Evolutionary conservation across 352 stramenopile species (phyloP).

Genomic region (Globisporangium perplexum): DNA sequence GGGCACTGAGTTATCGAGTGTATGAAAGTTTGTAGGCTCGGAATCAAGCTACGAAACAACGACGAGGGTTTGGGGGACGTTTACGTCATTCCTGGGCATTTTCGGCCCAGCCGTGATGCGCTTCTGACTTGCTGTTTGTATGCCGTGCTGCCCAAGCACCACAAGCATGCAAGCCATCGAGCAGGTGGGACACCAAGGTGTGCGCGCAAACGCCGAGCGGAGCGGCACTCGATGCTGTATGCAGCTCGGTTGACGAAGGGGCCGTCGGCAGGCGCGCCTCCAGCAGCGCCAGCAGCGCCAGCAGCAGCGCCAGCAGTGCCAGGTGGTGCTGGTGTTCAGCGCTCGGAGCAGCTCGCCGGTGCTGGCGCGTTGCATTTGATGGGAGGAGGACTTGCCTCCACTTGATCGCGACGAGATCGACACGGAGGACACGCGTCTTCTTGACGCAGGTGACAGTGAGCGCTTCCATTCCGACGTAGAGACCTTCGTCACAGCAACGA

Average conservation of each 20-base stretch:
- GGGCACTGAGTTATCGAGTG: background rate
- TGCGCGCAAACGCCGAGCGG: background rate
- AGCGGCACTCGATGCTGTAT: background rate
- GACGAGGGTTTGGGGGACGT: background rate
- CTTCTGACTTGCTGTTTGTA: background rate
- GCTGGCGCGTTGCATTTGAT: background rate
- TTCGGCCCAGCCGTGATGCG: too few relatives aligned
- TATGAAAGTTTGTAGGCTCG: background rate
- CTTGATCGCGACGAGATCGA: background rate
- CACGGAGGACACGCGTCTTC: background rate
- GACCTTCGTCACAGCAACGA: too few relatives aligned
- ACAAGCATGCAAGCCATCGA: background rate
- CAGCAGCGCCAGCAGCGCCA: too few relatives aligned
- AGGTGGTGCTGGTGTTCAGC: too few relatives aligned
- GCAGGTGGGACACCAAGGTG: background rate
- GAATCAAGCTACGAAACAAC: background rate
- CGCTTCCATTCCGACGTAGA: background rate
- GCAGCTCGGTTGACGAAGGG: background rate
- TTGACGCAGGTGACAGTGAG: too few relatives aligned
- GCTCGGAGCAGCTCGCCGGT: too few relatives aligned
- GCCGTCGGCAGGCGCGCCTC: too few relatives aligned
- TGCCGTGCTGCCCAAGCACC: background rate
- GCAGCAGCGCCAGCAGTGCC: too few relatives aligned
- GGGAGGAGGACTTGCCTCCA: background rate
- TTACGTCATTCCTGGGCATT: constrained; percentile 1